These are phyloP conservation scores for Teunomyces aglyptinius DNA, from an alignment of 805 yeast genomes.

Conservation along the genomic window DNA sequence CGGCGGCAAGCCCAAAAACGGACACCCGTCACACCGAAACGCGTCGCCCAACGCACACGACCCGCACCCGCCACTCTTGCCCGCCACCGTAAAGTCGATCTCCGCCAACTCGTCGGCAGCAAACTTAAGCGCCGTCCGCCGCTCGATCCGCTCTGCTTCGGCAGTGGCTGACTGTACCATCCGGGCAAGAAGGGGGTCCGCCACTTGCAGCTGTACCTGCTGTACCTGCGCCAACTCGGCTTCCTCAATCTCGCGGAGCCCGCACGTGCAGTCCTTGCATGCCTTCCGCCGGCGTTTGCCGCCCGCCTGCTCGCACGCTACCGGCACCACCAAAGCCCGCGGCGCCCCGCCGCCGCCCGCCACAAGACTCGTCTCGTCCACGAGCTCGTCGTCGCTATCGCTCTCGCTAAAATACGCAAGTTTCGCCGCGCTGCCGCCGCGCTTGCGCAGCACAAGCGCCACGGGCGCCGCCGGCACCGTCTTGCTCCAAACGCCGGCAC, in stretches of 20 bases:
- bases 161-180: constrained; percentile 51
- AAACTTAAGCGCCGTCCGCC: constrained; percentile 48
- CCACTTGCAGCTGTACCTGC: constrained; percentile 40
- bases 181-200: constrained; percentile 42
- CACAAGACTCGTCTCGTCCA: constrained; percentile 42
- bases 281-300: constrained; percentile 81
- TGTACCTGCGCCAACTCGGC: constrained; percentile 39
- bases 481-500: constrained; percentile 51
- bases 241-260: constrained; percentile 85
- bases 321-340: constrained; percentile 53
- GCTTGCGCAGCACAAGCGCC: constrained; percentile 30
- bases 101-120: constrained; percentile 75
- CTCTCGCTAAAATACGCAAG: constrained; percentile 54
- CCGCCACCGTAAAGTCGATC: constrained; percentile 93
- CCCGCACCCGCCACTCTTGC: constrained; percentile 96
- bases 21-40: constrained; percentile 97
- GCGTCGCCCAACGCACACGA: constrained; percentile 98
- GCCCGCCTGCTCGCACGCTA: constrained; percentile 50
- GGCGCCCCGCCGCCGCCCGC: constrained; percentile 20
- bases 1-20: constrained; percentile 94
- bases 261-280: constrained; percentile 98
- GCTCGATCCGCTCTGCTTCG: constrained; percentile 56
- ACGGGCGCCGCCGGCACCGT: constrained; percentile 38
- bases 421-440: constrained; percentile 40
- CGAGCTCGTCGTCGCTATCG: constrained; percentile 45